Base-by-base conservation (phyloP, 2,329 filamentous ascomycete species). In the Colletotrichum eleusines region DNA sequence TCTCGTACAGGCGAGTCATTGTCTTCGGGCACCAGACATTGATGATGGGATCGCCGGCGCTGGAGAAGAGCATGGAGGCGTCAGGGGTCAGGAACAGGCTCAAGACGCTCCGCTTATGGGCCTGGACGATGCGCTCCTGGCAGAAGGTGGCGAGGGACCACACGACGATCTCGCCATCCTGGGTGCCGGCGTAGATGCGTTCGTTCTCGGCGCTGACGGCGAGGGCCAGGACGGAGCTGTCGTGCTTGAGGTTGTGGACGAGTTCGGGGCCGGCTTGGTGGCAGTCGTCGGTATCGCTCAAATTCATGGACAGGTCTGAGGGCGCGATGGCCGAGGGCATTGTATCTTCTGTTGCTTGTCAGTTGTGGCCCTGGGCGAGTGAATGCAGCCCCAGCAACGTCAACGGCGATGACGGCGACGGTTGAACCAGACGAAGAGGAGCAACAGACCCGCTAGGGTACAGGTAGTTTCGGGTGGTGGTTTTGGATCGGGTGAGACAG, bases 61-160 rank as follows among this genome's bases (percentile, higher is more conserved):
- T 97, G 14, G 95, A 98, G 80, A 99, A 95, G 12, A 99, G 88
- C 38, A 97, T 85, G 20, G 85, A 86, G 73, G 89, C 86, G 79
- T 97, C 91, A 62, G 90, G 87, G 11, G 93, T 95, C 33, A 99
- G 86, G 78, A 90, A 92, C 3, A 99, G 87, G 68, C 92, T 94
- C 58, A 99, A 89, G 28, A 99, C 93, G 77, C 94, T 97, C 66
- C 96, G 93, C 78, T 94, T 92, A 83, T 99, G 96, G 6, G 94
- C 96, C 78, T 96, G 92, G 26, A 98, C 90, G 35, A 91, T 91
- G 51, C 89, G 86, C 35, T 93, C 88, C 61, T 92, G 90, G 80
- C 97, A 91, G 79, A 95, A 99, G 9, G 94, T 97, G 74, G 92
- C 91, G 54, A 99, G 87, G 4, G 92, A 94, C 92, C 94, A 99